These are phyloP conservation scores for Ilex asprella DNA, from an alignment of 257 asterid species.

Conservation along the genomic window DNA sequence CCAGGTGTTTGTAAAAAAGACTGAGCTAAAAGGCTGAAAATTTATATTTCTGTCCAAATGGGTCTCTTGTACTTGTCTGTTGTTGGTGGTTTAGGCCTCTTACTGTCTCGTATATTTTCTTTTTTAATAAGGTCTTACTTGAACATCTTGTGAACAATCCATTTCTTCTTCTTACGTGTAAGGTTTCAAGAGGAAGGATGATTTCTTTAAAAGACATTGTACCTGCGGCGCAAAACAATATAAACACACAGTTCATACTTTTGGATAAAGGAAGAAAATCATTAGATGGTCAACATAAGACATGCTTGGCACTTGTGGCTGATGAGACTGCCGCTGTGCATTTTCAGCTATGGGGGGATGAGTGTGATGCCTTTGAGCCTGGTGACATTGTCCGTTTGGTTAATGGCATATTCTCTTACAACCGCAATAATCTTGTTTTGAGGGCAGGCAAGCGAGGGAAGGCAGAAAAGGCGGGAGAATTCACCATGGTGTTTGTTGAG, in stretches of 20 bases:
- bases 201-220: slow-evolving; percentile 36
- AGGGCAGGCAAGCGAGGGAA: slow-evolving; percentile 76
- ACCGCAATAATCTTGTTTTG: slow-evolving; percentile 33
- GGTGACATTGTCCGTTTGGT: slow-evolving; percentile 48
- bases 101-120: too few species aligned
- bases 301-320: slow-evolving; percentile 58
- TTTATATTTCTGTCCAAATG: too few species aligned
- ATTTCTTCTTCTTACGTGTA: too few species aligned
- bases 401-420: slow-evolving; percentile 68
- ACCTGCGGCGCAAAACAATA: slow-evolving; percentile 65
- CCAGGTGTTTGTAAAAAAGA: too few species aligned
- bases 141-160: too few species aligned
- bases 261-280: slow-evolving; percentile 49
- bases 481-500: slow-evolving; percentile 58
- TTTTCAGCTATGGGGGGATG: slow-evolving; percentile 71
- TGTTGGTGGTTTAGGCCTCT: too few species aligned
- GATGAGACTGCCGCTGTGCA: slow-evolving; percentile 88
- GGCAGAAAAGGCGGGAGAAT: slow-evolving; percentile 55
- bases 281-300: slow-evolving; percentile 36
- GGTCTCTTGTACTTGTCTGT: too few species aligned
- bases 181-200: slow-evolving; percentile 8
- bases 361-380: slow-evolving; percentile 55
- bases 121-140: too few species aligned
- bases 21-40: too few species aligned
- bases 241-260: slow-evolving; percentile 44